Evolutionary conservation across 768 basidiomycete species (phyloP).

Genomic region (Trametes gibbosa): DNA sequence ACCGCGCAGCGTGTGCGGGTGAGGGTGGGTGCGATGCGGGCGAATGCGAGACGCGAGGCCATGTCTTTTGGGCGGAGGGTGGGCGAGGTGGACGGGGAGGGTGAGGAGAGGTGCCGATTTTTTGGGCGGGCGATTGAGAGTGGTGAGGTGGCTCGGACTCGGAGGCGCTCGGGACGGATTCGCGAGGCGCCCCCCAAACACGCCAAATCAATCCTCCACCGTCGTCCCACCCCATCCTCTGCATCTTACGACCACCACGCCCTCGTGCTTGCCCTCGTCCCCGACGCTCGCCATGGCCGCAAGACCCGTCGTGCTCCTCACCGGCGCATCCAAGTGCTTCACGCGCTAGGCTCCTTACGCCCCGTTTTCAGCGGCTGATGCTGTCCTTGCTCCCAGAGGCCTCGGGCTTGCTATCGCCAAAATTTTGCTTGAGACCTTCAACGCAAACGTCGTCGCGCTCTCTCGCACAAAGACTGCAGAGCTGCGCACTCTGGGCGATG

Average conservation of each 20-base stretch:
- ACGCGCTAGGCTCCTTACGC: conserved; percentile 1
- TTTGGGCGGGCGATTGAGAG: conserved; percentile 18
- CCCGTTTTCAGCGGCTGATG: conserved; percentile 13
- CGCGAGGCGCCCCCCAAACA: conserved; percentile 18
- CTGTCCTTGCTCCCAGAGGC: conserved; percentile 35
- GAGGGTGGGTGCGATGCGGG: conserved; percentile 56
- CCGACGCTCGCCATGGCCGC: conserved; percentile 22
- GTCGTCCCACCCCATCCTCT: conserved; percentile 6
- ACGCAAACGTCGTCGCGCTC: conserved; percentile 70
- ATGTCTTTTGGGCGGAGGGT: conserved; percentile 39
- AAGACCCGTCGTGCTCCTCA: conserved; percentile 69
- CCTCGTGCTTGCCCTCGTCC: neutral
- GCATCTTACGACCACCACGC: conserved; percentile 1
- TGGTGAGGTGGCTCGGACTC: conserved; percentile 25
- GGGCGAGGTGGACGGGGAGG: conserved; percentile 30
- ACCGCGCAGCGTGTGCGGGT: conserved; percentile 44
- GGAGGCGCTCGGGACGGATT: conserved; percentile 22
- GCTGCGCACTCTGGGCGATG: conserved; percentile 46
- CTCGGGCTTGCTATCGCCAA: conserved; percentile 79
- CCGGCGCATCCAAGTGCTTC: conserved; percentile 78
- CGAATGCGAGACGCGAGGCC: conserved; percentile 61
- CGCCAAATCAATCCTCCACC: conserved; percentile 1
- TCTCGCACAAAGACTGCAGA: conserved; percentile 71
- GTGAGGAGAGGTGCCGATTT: conserved; percentile 16
- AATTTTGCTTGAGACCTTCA: conserved; percentile 60